Base-by-base conservation (phyloP, 352 stramenopile species). In the Phytopythium litorale region DNA sequence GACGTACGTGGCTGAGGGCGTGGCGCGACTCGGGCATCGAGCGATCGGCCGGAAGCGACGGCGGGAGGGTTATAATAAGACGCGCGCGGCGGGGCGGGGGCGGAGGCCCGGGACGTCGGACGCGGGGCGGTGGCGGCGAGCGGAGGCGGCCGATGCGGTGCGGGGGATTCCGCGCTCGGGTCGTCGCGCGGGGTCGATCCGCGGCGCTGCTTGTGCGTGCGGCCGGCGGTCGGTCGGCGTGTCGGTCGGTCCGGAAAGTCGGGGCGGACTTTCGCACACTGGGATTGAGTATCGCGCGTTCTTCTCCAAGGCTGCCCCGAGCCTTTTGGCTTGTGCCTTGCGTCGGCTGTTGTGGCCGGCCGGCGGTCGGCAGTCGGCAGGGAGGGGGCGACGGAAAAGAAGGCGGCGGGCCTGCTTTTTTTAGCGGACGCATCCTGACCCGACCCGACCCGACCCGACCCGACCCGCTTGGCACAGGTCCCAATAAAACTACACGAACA, bases 311-410 rank as follows among this genome's bases (percentile, higher is more conserved):
- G 53, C n/a, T 37, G 23, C 53, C 33, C 21, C 21, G 53, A 37
- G 53, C 35, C 53, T 52, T 49, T 58, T 67, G 45, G 62, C 37
- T 40, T 38, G 18, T 58, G 53, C 53, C 32, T 28, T 28, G 1
- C 25, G 1, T 37, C 28, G 33, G 33, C 52, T 40, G 33, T 58
- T 43, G 46, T 7, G 25, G 48, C 7, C 13, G 15, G 7, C 23
- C 23, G 1, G n/a, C 18, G 1, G n/a, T 12, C 7, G 25, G 21
- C 25, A 1, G 25, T 3, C 25, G 25, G 25, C 25, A 4, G n/a
- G 13, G 28, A 33, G 46, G 46, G 46, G 46, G 48, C 23, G 16
- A 21, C 13, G 25, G 15, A 30, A 21, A 35, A 37, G 30, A 30
- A 54, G 16, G 13, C 35, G 16, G 15, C 19, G 42, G 7, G 40